phyloP scores from a whole-genome alignment of 140 eudicot genomes.

The Ambrosia hybrid region DNA sequence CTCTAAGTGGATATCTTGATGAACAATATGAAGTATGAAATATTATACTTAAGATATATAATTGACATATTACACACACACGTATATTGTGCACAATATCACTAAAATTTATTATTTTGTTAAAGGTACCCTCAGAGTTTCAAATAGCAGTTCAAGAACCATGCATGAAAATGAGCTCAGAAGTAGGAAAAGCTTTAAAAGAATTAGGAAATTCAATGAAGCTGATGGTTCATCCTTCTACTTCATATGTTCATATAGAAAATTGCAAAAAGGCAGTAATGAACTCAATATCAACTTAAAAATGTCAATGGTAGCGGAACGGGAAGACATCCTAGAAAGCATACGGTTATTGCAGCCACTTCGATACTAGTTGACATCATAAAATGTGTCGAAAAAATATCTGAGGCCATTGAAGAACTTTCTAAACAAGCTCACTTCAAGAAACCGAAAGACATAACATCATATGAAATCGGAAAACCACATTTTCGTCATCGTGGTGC shows the following conservation, averaged over 20 bases:
- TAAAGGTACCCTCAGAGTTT: constrained; percentile 44
- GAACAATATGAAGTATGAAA: constrained; percentile 44
- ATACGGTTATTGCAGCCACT: constrained; percentile 32
- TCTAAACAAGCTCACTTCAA: constrained; percentile 41
- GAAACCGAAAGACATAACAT: constrained; percentile 2
- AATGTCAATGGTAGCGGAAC: constrained; percentile 10
- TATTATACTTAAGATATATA: neutral
- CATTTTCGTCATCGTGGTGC: constrained; percentile 39
- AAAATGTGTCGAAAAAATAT: constrained; percentile 27
- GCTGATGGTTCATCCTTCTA: constrained; percentile 42
- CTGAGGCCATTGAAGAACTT: constrained; percentile 41
- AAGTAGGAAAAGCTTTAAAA: constrained; percentile 53
- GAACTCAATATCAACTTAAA: constrained; percentile 39
- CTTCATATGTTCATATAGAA: constrained; percentile 30
- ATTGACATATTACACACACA: no score
- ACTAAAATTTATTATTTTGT: neutral
- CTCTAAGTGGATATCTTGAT: constrained; percentile 52
- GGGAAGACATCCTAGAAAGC: constrained; percentile 41
- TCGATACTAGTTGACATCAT: constrained; percentile 48
- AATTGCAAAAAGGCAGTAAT: constrained; percentile 36
- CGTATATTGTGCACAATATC: neutral
- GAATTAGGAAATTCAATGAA: constrained; percentile 47
- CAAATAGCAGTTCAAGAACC: constrained; percentile 40
- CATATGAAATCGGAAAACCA: constrained; percentile 10
- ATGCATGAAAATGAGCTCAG: constrained; percentile 52